Evolutionary conservation across 1,284 basidiomycete genomes (phyloP).

Genomic region (Trametes pubescens): DNA sequence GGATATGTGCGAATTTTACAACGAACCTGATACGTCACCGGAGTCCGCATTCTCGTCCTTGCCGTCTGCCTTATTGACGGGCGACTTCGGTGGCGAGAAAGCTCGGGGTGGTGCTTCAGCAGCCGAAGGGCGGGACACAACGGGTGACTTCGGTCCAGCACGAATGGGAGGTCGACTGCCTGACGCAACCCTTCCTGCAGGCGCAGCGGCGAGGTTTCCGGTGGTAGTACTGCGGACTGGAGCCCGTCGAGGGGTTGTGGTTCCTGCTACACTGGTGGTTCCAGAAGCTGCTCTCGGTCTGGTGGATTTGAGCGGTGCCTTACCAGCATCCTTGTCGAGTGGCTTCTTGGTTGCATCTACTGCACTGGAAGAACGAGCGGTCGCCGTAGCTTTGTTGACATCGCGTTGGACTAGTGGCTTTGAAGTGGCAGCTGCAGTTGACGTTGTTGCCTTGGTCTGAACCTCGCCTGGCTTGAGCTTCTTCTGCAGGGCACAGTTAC

Average conservation of each 20-base stretch:
- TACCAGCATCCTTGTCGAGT: constrained; percentile 16
- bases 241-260: constrained; percentile 27
- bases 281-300: constrained; percentile 19
- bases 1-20: too few relatives aligned
- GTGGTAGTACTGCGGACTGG: constrained; percentile 24
- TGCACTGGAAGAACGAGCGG: constrained; percentile 18
- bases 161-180: constrained; percentile 12
- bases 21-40: constrained; percentile 36
- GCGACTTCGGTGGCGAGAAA: constrained; percentile 37
- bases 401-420: constrained; percentile 40
- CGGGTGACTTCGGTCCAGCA: constrained; percentile 25
- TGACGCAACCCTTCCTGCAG: constrained; percentile 9
- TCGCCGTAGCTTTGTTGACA: constrained; percentile 32
- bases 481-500: constrained; percentile 30
- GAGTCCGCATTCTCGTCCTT: constrained; percentile 17
- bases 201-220: constrained; percentile 12
- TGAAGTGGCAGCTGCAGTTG: constrained; percentile 9
- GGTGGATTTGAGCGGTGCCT: constrained; percentile 11
- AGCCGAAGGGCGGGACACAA: not conserved
- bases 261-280: constrained; percentile 9
- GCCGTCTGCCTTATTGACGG: constrained; percentile 20
- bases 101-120: constrained; percentile 25
- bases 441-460: constrained; percentile 24
- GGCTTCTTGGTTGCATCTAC: constrained; percentile 26
- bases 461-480: constrained; percentile 39